Evolutionary conservation across 2,329 filamentous ascomycete species (phyloP), one percentile per base, ranked within the genome.

Genomic region (Gnomoniopsis smithogilvyi): DNA sequence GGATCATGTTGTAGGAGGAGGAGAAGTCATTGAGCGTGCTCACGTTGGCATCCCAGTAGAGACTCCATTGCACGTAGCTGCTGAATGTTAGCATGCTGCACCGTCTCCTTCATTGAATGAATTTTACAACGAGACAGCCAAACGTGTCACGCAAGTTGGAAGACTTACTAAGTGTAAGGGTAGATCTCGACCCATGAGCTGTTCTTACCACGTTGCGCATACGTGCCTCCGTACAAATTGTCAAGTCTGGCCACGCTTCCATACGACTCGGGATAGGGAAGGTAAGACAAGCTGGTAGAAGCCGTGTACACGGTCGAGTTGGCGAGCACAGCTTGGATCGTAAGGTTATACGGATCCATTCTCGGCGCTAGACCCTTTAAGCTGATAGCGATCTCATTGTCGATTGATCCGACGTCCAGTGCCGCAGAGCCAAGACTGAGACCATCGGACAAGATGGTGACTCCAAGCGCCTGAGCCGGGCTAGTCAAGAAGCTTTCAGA

Each of bases 41-140:
- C 43, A 65, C 57, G 47, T 65, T 62, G 30, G 51, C 53, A 21
- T 65, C 62, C 64, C 64, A 65, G 48, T 64, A 65, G 19, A 65
- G 59, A 19, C 58, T 64, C 64, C 64, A 65, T 51, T 65, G 64
- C 6, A 64, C 63, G 46, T 50, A 57, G 24, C 43, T 45, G n/a
- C 17, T 6, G n/a, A 22, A 45, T 19, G 11, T 10, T 1, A 45
- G 17, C 43, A 45, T 19, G n/a, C n/a, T n/a, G n/a, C n/a, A n/a
- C n/a, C n/a, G n/a, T 45, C 19, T 22, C 43, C 21, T 19, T 6
- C n/a, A 17, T 17, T 45, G 38, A 15, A 41, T 4, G 14, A 6
- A 38, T 38, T 15, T 41, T 12, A 15, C 12, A 3, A n/a, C n/a
- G 38, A n/a, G 38, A 15, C 38, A 41, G 12, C 12, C 38, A 41